Base-by-base conservation (phyloP, 2,329 filamentous ascomycete species). In the Alternaria sp. region DNA sequence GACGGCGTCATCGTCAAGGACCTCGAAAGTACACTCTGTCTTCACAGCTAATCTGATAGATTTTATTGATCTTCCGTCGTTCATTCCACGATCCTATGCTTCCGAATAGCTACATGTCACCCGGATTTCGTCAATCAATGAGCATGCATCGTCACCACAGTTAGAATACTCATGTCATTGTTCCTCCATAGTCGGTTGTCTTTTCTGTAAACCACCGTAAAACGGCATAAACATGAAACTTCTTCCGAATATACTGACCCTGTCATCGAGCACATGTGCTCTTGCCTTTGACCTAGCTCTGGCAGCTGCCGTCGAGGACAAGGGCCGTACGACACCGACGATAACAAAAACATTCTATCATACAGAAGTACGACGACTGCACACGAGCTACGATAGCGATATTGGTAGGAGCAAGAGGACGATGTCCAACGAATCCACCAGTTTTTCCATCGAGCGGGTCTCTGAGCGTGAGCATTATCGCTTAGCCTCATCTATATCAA, bases 31-130 rank as follows among this genome's bases (percentile, higher is more conserved):
- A 11, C n/a, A 0, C 9, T 16, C 2, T 4, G 2, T 38, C 28
- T 59, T 55, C 51, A 59, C 28, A 50, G 27, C 45, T 44, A 9
- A 28, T 11, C n/a, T 46, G 1, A 11, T 20, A n/a, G 40, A 3
- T 11, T 30, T 7, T 20, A 12, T 18, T 22, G 32, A 25, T 20
- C 3, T 18, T 18, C 18, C 7, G 11, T 38, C 9, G 1, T 8
- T 44, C 7, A 6, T 48, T 54, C 50, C 43, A 59, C 9, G 25
- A 22, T 3, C 9, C 2, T 4, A 12, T 2, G 14, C 44, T 41
- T 36, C 9, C 48, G 28, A n/a, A 8, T 4, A 22, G 5, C 11
- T 12, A 22, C 0, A 2, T 5, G 38, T 25, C 22, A 32, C 10
- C 18, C 38, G 34, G 48, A 20, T 34, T 10, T 6, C 10, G 1